Evolutionary conservation across 306 rosid species (phyloP), one percentile per base, ranked within the genome.

Genomic region (Psophocarpus tetragonolobus): DNA sequence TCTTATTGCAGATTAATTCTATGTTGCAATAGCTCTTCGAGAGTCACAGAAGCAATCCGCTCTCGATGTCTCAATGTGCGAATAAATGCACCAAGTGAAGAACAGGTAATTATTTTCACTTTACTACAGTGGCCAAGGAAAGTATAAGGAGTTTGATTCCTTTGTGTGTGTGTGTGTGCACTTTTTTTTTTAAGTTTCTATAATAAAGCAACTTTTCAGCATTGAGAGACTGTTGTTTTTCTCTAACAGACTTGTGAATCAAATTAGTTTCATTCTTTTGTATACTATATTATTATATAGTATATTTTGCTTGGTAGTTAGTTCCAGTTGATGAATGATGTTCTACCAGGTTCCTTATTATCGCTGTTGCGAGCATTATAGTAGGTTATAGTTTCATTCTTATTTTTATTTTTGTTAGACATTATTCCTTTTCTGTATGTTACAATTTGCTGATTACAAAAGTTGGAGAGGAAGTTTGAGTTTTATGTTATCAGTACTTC

Each of bases 11-110:
- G 97, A 85, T 86, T 95, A 32, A 91, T 95, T 78, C 84, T 95
- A 41, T 95, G 97, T 65, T 91, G 98, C 86, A 92, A 92, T 89
- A 95, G 97, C 81, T 95, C 98, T 78, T 95, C 98, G 21, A 92
- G 91, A 85, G 97, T 95, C 44, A 91, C 93, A 42, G 97, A 95
- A 89, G 98, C 98, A 67, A 92, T 95, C 78, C 89, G 97, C 68
- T 95, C 98, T 53, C 90, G 98, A 32, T 95, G 98, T 88, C 88
- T 95, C 26, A 95, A 91, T 82, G 90, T 91, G 71, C 89, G 92
- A 81, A 86, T 95, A 80, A 91, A 92, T 67, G 96, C 92, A 57
- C 97, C 97, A 18, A 80, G 85, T 44, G 97, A 89, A 67, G 91
- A 95, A 39, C 87, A 95, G 97, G 98, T 89, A 9, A 58, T 45